Evolutionary conservation across 2,329 filamentous ascomycete species (phyloP).

Genomic region (Ceratocystis eucalypticola): DNA sequence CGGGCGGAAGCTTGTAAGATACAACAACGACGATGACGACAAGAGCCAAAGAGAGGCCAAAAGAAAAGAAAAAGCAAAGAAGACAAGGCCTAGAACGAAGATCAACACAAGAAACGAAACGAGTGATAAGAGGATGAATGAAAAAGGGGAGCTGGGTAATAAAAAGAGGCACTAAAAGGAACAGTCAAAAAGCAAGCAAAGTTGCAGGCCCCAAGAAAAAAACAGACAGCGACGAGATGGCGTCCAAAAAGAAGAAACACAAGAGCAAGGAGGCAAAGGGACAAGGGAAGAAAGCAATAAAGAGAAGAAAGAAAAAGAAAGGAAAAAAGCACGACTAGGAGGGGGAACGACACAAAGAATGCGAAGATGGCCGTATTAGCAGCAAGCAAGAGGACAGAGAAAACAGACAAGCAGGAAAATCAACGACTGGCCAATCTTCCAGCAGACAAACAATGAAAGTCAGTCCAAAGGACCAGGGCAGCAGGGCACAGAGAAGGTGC

Average conservation of each 20-base stretch:
- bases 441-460: neutral
- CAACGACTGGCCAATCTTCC: neutral
- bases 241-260: neutral
- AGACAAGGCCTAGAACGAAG: neutral
- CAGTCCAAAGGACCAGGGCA: neutral
- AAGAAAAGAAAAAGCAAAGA: neutral
- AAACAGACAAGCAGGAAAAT: neutral
- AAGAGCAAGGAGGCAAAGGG: neutral
- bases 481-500: neutral
- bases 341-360: neutral
- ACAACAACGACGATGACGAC: neutral
- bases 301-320: neutral
- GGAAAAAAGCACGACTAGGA: neutral
- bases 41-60: neutral
- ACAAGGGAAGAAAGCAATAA: neutral
- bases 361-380: neutral
- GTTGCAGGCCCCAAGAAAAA: neutral
- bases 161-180: neutral
- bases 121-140: conserved; percentile 10
- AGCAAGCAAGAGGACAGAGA: neutral
- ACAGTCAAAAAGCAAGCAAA: neutral
- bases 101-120: neutral
- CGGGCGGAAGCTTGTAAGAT: neutral
- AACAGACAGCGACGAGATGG: neutral
- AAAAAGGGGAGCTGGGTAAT: neutral